Evolutionary conservation across 257 asterid species (phyloP), one percentile per base, ranked within the genome.

Genomic region (Solanum bukasovii): DNA sequence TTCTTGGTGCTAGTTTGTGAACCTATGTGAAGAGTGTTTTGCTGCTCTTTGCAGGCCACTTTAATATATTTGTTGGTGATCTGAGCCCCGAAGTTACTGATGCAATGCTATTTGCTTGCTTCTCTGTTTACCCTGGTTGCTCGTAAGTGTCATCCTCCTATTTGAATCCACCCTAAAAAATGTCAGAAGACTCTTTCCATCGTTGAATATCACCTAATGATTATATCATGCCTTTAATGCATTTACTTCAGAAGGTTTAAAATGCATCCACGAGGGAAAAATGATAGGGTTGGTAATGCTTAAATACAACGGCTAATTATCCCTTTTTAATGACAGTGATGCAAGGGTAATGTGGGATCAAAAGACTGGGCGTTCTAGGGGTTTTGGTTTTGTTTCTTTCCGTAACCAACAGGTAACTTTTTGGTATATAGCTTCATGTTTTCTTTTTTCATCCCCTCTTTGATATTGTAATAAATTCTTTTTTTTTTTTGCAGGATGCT

Each of bases 321-420:
- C 56, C 83, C 83, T 77, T 77, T 75, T 75, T 86, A 38, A 59
- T 91, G 89, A 71, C 87, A 96, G 99, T 90, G 98, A 95, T 91
- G 99, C 98, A 42, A 93, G 97, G 93, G 98, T 96, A 70, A 95
- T 96, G 98, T 96, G 99, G 99, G 99, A 96, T 92, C 98, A 96
- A 91, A 93, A 94, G 91, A 96, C 98, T 84, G 98, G 98, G 86
- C 99, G 96, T 61, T 96, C 99, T 34, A 96, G 99, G 93, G 99
- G 98, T 13, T 96, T 91, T 88, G 99, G 99, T 87, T 96, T 96
- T 91, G 98, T 97, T 67, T 94, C 99, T 91, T 97, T 97, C 91
- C 92, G 99, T 88, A 94, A 92, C 89, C 98, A 94, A 90, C 98
- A 94, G 96, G 99, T 95, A 89, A 25, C 27, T 9, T 29, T 49